Base-by-base conservation (phyloP, 225 moss, liverwort and hornwort genomes). In the Sphagnum tenellum region DNA sequence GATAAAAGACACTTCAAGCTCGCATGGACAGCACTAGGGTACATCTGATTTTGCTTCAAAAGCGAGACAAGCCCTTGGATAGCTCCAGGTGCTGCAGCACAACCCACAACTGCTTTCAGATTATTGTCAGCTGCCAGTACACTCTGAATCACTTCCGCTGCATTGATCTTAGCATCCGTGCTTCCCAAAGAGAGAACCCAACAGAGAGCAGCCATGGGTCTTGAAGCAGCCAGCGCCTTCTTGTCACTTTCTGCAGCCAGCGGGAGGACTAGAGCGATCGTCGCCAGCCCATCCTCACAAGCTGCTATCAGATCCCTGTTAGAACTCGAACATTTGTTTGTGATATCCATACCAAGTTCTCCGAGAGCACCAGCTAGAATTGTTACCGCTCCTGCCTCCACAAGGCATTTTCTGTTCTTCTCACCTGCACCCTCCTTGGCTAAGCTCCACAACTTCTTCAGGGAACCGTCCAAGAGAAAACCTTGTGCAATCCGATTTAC, bases 391-490 rank as follows among this genome's bases (percentile, higher is more conserved):
- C 86, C 91, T 0, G 80, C 83, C 5, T 79, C 76, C 45, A 57
- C 67, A 46, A 84, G 85, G 62, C 75, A 70, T 65, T 63, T 77
- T 69, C 78, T 81, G 70, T 91, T 88, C 51, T 80, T 82, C 46
- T 89, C 89, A 47, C 81, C 77, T 67, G 87, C 89, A 47, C 81
- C 77, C 69, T 89, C 89, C 14, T 74, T 74, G 1, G 82, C 89
- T 9, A 91, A 61, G 11, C 69, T 69, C 44, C 80, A 67, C 0
- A 94, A 72, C 75, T 66, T 77, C 66, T 60, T 75, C 45, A 78
- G 70, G 1, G 79, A 70, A 47, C 55, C 61, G n/a, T 12, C 45
- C 46, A 46, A 56, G 6, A 49, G 62, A 45, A 56, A 73, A 3
- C 47, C 8, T 0, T 73, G 64, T 0, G 56, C 3, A 65, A 70